Percentiles rank a stretch among this genome's conserved stretches.
phyloP scores from a whole-genome alignment of 768 basidiomycete species.

The Cyclocybe cylindracea region DNA sequence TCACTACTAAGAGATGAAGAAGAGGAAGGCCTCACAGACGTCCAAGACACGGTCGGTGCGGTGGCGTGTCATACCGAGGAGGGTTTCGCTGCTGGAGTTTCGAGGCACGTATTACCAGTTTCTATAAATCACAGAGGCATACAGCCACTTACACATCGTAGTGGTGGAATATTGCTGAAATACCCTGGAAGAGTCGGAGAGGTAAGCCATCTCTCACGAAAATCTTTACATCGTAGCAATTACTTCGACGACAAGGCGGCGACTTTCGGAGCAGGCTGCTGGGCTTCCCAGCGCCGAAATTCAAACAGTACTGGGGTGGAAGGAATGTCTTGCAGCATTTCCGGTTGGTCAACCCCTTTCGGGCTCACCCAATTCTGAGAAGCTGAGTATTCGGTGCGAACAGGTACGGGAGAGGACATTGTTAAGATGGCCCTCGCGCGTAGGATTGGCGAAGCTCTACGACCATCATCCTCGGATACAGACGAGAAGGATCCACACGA shows the following conservation, averaged over 20 bases:
- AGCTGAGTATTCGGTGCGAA: background rate
- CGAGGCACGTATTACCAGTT: slow-evolving; percentile 49
- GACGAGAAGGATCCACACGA: slow-evolving; percentile 51
- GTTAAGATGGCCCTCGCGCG: slow-evolving; percentile 57
- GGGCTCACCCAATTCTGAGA: too few species aligned
- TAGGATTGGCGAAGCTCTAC: slow-evolving; percentile 48
- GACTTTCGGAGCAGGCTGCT: slow-evolving; percentile 74
- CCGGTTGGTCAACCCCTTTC: slow-evolving; percentile 38
- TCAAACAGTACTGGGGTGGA: slow-evolving; percentile 9
- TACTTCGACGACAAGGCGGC: slow-evolving; percentile 50
- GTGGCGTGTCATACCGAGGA: slow-evolving; percentile 50
- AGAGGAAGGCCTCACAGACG: slow-evolving; percentile 26
- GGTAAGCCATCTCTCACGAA: slow-evolving; percentile 46
- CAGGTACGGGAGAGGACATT: slow-evolving; percentile 77
- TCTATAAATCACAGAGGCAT: background rate
- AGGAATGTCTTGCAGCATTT: slow-evolving; percentile 70
- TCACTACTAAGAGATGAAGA: slow-evolving; percentile 1
- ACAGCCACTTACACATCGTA: slow-evolving; percentile 27
- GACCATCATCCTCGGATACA: background rate
- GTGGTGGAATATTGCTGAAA: slow-evolving; percentile 82
- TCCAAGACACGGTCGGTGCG: slow-evolving; percentile 87
- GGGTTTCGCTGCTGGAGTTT: slow-evolving; percentile 70
- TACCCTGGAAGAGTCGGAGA: slow-evolving; percentile 75
- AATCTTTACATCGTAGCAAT: too few species aligned
- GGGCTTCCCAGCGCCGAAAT: slow-evolving; percentile 48